These are phyloP conservation scores for Isabelozyma pseudorhagii DNA, from an alignment of 805 yeast genomes.

Conservation along the genomic window DNA sequence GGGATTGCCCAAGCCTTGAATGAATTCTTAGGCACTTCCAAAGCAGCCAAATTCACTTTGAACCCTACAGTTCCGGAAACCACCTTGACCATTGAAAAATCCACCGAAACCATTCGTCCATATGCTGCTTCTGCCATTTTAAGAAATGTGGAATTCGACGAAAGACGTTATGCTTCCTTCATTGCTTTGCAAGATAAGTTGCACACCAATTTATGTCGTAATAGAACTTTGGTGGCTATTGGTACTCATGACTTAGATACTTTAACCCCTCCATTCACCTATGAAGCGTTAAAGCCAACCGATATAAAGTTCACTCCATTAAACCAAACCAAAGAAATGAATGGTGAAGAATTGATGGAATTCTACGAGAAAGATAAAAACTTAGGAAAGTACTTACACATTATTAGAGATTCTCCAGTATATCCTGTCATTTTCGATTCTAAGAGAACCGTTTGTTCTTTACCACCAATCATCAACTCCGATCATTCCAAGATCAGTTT, in stretches of 20 bases:
- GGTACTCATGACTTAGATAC: constrained; percentile 96
- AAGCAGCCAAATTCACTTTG: constrained; percentile 66
- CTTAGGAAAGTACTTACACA: constrained; percentile 82
- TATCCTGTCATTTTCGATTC: constrained; percentile 87
- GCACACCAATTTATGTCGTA: constrained; percentile 93
- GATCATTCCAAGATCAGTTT: constrained; percentile 84
- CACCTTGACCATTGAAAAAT: constrained; percentile 68
- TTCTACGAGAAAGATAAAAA: constrained; percentile 90
- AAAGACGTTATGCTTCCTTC: constrained; percentile 88
- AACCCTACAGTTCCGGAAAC: constrained; percentile 58
- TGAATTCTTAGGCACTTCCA: constrained; percentile 72
- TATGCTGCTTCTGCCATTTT: constrained; percentile 94
- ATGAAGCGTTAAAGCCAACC: constrained; percentile 77
- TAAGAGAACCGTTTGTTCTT: constrained; percentile 72
- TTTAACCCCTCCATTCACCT: constrained; percentile 77
- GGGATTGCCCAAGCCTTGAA: constrained; percentile 95
- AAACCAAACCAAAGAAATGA: constrained; percentile 65
- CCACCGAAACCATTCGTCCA: constrained; percentile 77
- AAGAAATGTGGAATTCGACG: constrained; percentile 77
- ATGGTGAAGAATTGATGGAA: constrained; percentile 78
- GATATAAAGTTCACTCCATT: constrained; percentile 74
- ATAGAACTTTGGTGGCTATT: constrained; percentile 95
- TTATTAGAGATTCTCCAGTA: constrained; percentile 83
- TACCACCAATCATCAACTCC: constrained; percentile 97
- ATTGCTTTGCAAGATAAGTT: constrained; percentile 94